Evolutionary conservation across 1,284 basidiomycete genomes (phyloP), one percentile per base, ranked within the genome.

Genomic region (Pyrrhoderma lamaoense): DNA sequence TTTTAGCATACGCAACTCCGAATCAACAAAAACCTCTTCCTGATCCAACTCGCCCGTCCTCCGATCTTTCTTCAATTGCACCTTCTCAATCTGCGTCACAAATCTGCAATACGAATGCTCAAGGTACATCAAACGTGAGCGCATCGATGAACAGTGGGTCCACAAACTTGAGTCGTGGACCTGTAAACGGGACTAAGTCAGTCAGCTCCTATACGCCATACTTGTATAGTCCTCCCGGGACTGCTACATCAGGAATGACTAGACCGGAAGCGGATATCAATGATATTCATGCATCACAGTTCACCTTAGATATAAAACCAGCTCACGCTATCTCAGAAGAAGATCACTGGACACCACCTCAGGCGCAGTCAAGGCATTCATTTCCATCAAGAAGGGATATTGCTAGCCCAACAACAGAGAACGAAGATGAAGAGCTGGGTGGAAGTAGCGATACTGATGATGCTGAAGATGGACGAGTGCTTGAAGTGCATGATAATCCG

Each of bases 41-140:
- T 14, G 40, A 53, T 31, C 47, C 39, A 22, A 25, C 23, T 45
- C 50, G 50, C 22, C 54, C 51, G 21, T 61, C 66, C 2, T 79
- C 77, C 16, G 72, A 73, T 54, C 61, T 68, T 11, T 79, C 75
- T 34, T 78, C 78, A 2, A 64, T 82, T 53, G 71, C 76, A 1
- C 79, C 81, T 31, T 82, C 81, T 51, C 84, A 86, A 59, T 85
- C 82, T 1, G 79, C 77, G 1, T 82, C 82, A 18, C 77, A 82
- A 46, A 47, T 52, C 13, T 42, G 27, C 39, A n/a, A 35, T 9
- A 13, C 35, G 8, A 23, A 45, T 19, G 23, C 22, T 14, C 16
- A 31, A 31, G 27, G 27, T 11, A 31, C 27, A 11, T 31, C 27
- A 31, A 31, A 31, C 11, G 27, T 31, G 11, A 31, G 27, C 27